Base-by-base conservation (phyloP, 306 rosid species). In the Elaeagnus macrophylla region DNA sequence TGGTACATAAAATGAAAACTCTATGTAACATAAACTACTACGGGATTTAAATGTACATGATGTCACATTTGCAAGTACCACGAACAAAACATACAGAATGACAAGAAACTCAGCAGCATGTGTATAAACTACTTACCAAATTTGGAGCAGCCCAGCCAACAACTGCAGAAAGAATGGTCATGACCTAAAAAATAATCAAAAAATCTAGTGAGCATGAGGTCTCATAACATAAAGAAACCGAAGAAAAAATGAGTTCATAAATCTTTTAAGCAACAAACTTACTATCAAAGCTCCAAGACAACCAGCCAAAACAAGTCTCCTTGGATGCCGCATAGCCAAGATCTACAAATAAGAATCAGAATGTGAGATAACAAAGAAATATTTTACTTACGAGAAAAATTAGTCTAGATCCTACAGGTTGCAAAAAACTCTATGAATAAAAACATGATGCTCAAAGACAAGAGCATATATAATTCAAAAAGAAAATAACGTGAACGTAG, bases 111-210 rank as follows among this genome's bases (percentile, higher is more conserved):
- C 40, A n/a, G 32, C 15, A 19, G 49, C 39, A 45, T 50, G 20
- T 18, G 37, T 50, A 18, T 10, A 46, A 35, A 70, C 53, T 52
- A 43, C 77, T 67, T 68, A 90, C 95, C 81, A 90, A 76, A 76
- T 81, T 90, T 16, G 99, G 99, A 78, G 96, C 95, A 65, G 94
- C 94, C 95, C 94, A 87, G 41, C 99, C 99, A 53, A 91, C 87
- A 51, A 91, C 77, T 59, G 53, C 99, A 65, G 96, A 91, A 48
- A 91, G 89, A 75, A 82, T 73, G 48, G 99, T 91, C 99, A 91
- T 91, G 68, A 87, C 96, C 99, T 91, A 53, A 20, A 40, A 56
- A 38, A 9, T 53, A 57, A 56, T 54, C 63, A 73, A 70, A 8
- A 60, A 40, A 54, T 53, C 49, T 12, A 41, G 39, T 38, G 53